Base-by-base conservation (phyloP, 148 eudicot species). In the Fagopyrum tataricum region DNA sequence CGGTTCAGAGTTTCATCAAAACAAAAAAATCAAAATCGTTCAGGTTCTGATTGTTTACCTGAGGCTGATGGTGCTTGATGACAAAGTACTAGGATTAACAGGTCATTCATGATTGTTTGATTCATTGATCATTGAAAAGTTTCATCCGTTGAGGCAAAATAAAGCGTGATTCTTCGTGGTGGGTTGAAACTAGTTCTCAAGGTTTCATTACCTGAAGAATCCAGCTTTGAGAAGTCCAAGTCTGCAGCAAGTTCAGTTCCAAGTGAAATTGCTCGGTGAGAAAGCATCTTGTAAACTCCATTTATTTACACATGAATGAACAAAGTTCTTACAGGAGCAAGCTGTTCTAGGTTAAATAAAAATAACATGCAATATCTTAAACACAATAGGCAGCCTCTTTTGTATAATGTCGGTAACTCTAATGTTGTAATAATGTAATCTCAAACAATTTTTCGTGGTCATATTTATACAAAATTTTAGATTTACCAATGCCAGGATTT, bases 1-100 rank as follows among this genome's bases (percentile, higher is more conserved):
- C 83, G 98, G 72, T 75, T 91, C 23, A 91, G 75, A 78, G 86
- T 87, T 76, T 74, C 77, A 18, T 75, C 87, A 10, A 79, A 78
- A 70, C 84, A 81, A 26, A 37, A 31, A 64, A 37, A 31, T 39
- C 66, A 59, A 59, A 23, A 59, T 8, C 66, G 2, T 59, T 24
- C 66, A 1, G 26, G 66, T 59, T 59, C 66, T 59, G 26, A 59
- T 59, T 39, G 11, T 9, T 59, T 59, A 24, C 37, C 37, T 3
- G 37, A 0, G 37, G 37, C 37, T 31, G 37, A 31, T 31, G 37
- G 37, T 31, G 37, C 37, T 31, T 3, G 37, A 0, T 31, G 37
- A 31, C 0, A 31, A 0, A 31, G 37, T 31, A 31, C 37, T 31
- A 31, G 37, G 37, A 31, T 31, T 31, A 31, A 31, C 37, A 31